These are phyloP conservation scores for Kwoniella sp. DNA, from an alignment of 768 basidiomycete species.

Conservation along the genomic window DNA sequence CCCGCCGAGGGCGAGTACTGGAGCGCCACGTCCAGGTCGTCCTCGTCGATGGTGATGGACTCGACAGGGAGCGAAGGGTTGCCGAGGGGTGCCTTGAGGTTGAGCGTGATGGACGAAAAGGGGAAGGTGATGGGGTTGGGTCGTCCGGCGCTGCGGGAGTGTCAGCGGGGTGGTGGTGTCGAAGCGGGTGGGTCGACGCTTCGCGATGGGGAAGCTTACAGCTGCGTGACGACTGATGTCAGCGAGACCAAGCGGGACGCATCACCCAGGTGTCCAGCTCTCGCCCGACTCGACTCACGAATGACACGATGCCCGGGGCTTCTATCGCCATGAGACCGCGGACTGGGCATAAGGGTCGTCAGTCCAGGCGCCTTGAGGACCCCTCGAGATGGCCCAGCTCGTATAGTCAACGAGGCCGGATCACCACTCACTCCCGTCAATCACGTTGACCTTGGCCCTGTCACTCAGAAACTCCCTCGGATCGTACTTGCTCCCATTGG, in stretches of 20 bases:
- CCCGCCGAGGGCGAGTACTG: slow-evolving; percentile 73
- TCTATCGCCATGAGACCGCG: slow-evolving; percentile 73
- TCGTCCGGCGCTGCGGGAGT: slow-evolving; percentile 62
- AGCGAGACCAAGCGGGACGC: neutral
- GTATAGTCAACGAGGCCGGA: no score
- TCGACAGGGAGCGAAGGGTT: slow-evolving; percentile 52
- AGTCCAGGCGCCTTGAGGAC: no score
- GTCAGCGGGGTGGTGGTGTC: neutral
- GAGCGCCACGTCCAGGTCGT: slow-evolving; percentile 62
- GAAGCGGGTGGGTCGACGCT: neutral
- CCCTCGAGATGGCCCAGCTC: no score
- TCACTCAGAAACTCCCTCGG: slow-evolving; percentile 27
- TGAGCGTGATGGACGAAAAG: slow-evolving; percentile 68
- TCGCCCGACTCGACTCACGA: slow-evolving; percentile 52
- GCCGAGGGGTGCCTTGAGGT: slow-evolving; percentile 49
- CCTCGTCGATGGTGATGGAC: slow-evolving; percentile 59
- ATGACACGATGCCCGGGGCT: slow-evolving; percentile 58
- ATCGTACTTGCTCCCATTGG: slow-evolving; percentile 3
- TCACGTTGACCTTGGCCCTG: slow-evolving; percentile 14
- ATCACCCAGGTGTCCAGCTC: slow-evolving; percentile 49
- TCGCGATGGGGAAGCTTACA: slow-evolving; percentile 6
- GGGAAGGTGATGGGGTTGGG: slow-evolving; percentile 90
- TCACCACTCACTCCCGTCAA: slow-evolving; percentile 33
- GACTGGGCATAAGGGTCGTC: slow-evolving; percentile 49
- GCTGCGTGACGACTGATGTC: no score